Percentiles rank a stretch among this genome's conserved stretches.
These are phyloP conservation scores for Chlorokybus atmophyticus DNA, from an alignment of 139 green algal genomes.

Conservation along the genomic window DNA sequence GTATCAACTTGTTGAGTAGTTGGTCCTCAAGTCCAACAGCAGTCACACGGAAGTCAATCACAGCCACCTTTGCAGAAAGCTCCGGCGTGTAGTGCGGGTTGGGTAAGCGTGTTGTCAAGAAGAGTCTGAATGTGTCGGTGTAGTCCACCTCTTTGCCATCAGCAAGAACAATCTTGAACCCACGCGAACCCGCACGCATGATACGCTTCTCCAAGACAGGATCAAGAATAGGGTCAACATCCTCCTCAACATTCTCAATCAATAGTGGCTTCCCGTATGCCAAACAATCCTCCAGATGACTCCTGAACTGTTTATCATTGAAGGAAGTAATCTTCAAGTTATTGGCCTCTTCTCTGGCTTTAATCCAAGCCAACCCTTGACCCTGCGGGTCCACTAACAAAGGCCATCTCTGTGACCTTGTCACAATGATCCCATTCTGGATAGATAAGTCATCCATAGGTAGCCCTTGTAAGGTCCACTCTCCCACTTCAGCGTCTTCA, in stretches of 20 bases:
- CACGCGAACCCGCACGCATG: constrained; percentile 50
- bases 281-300: constrained; percentile 81
- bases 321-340: constrained; percentile 64
- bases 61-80: constrained; percentile 63
- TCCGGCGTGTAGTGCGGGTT: constrained; percentile 87
- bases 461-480: constrained; percentile 79
- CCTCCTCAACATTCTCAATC: constrained; percentile 90
- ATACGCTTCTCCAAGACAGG: constrained; percentile 72
- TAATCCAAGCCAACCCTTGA: constrained; percentile 66
- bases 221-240: constrained; percentile 83
- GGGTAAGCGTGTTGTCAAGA: constrained; percentile 77
- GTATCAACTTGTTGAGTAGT: constrained; percentile 82
- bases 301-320: constrained; percentile 74
- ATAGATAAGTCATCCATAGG: constrained; percentile 82
- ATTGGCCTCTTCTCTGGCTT: constrained; percentile 65
- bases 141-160: constrained; percentile 93
- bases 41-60: constrained; percentile 94
- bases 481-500: constrained; percentile 72
- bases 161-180: constrained; percentile 48
- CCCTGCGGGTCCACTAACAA: constrained; percentile 85
- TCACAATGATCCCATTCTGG: constrained; percentile 92
- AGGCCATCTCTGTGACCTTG: constrained; percentile 63
- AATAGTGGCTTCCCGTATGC: constrained; percentile 75
- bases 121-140: constrained; percentile 69
- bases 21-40: constrained; percentile 84